Evolutionary conservation across 2,329 filamentous ascomycete genomes (phyloP).

Genomic region (Plectosphaerella sp.): DNA sequence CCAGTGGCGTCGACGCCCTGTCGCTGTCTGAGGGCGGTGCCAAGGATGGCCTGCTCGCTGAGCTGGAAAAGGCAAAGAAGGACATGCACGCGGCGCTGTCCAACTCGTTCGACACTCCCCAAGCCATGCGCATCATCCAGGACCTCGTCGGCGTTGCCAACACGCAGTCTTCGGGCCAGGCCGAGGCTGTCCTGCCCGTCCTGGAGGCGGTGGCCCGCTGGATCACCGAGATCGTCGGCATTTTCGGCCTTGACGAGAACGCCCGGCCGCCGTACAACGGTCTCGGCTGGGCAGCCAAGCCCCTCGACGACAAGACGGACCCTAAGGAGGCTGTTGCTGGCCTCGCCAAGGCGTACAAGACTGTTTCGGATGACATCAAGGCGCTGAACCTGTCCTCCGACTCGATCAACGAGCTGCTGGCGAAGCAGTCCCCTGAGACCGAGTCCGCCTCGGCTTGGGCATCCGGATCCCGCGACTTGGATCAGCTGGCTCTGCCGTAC

Average conservation of each 20-base stretch:
- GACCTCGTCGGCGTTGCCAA: slow-evolving; percentile 78
- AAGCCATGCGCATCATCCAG: slow-evolving; percentile 72
- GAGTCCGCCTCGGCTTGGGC: slow-evolving; percentile 43
- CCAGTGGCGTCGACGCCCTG: slow-evolving; percentile 29
- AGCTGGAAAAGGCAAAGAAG: slow-evolving; percentile 48
- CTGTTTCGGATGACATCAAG: slow-evolving; percentile 41
- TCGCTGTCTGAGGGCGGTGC: slow-evolving; percentile 27
- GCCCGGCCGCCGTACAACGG: slow-evolving; percentile 50
- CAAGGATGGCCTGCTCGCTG: slow-evolving; percentile 23
- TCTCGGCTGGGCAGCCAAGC: slow-evolving; percentile 48
- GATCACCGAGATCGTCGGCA: slow-evolving; percentile 78
- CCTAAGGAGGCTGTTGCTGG: slow-evolving; percentile 22
- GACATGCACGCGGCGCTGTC: slow-evolving; percentile 57
- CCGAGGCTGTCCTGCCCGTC: slow-evolving; percentile 37
- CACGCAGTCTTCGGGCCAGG: slow-evolving; percentile 30
- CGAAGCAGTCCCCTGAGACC: slow-evolving; percentile 32
- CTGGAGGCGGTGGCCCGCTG: slow-evolving; percentile 63
- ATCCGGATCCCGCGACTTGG: slow-evolving; percentile 43
- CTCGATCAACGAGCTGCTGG: slow-evolving; percentile 35
- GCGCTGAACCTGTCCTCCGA: slow-evolving; percentile 44
- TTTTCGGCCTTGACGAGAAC: slow-evolving; percentile 73
- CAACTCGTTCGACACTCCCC: slow-evolving; percentile 85
- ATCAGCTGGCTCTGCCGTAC: slow-evolving; percentile 51
- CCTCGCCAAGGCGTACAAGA: slow-evolving; percentile 39
- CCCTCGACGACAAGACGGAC: slow-evolving; percentile 25